Conservation (phyloP, 148 eudicot genomes). For the Persicaria maculosa region DNA sequence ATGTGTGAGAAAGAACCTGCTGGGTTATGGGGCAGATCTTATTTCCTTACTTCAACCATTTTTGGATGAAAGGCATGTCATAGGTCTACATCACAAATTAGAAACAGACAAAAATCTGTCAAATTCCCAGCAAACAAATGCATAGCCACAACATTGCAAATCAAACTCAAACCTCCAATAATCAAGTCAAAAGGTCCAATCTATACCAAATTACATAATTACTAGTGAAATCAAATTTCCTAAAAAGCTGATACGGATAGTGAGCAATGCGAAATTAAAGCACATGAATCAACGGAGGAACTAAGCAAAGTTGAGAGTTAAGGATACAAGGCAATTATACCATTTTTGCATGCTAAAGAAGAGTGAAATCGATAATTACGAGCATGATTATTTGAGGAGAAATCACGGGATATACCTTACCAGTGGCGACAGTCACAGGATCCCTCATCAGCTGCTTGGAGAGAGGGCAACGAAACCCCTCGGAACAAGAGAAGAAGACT, state of each 20-base stretch:
- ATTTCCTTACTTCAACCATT: constrained; percentile 81
- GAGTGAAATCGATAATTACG: background rate
- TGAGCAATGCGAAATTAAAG: too few relatives aligned
- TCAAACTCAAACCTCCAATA: constrained; percentile 1
- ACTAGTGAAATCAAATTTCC: background rate
- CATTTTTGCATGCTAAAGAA: background rate
- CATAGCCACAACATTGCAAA: background rate
- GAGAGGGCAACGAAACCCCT: constrained; percentile 70
- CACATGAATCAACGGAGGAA: background rate
- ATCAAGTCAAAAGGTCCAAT: background rate
- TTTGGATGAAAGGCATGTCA: constrained; percentile 70
- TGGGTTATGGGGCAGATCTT: constrained; percentile 73
- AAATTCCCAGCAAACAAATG: background rate
- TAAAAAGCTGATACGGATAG: background rate
- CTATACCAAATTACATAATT: background rate
- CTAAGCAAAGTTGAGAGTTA: background rate
- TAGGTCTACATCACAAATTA: constrained; percentile 47
- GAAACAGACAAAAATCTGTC: too few relatives aligned
- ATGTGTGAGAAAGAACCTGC: constrained; percentile 78
- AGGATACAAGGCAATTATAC: background rate
- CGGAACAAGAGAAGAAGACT: constrained; percentile 27
- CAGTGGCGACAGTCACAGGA: constrained; percentile 78
- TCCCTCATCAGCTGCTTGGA: constrained; percentile 77
- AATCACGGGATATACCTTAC: constrained; percentile 41
- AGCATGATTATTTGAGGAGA: background rate